phyloP scores from a whole-genome alignment of 345 rosid genomes.

The Dipteronia sinensis region DNA sequence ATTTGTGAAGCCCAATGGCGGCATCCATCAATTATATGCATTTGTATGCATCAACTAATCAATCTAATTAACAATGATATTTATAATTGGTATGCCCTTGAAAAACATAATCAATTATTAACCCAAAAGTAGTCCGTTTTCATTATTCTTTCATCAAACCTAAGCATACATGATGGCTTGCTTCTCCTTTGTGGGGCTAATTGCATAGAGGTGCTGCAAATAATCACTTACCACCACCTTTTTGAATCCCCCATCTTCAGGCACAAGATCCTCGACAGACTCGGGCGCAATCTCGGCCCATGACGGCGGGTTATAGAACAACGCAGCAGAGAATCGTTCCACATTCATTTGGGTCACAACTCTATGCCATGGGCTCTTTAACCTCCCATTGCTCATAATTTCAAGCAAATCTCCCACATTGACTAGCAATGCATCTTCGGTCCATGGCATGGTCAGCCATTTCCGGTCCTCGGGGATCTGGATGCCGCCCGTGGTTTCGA shows the following conservation, averaged over 20 bases:
- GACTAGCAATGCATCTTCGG: slow-evolving; percentile 19
- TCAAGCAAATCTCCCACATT: slow-evolving; percentile 29
- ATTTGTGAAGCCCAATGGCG: no score
- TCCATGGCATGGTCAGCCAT: slow-evolving; percentile 26
- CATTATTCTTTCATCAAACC: not conserved
- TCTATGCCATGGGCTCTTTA: slow-evolving; percentile 37
- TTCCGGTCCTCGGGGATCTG: slow-evolving; percentile 14
- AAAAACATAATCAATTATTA: no score
- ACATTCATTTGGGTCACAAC: slow-evolving; percentile 12
- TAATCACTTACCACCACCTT: slow-evolving; percentile 28
- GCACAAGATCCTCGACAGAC: not conserved
- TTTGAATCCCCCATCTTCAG: not conserved
- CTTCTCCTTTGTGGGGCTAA: slow-evolving; percentile 25
- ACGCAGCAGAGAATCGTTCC: slow-evolving; percentile 27
- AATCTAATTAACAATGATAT: not conserved
- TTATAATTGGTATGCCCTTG: no score
- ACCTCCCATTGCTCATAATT: slow-evolving; percentile 30
- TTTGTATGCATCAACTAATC: not conserved
- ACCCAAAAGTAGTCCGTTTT: no score
- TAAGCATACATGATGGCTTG: slow-evolving; percentile 26
- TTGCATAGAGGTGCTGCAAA: slow-evolving; percentile 20
- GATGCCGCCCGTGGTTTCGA: not conserved
- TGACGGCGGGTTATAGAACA: slow-evolving; percentile 31
- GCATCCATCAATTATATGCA: no score
- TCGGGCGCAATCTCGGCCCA: not conserved